Percentiles rank a stretch among this genome's conserved stretches.
These are phyloP conservation scores for Cryptococcus neoformans DNA, from an alignment of 1,284 basidiomycete genomes.

Conservation along the genomic window DNA sequence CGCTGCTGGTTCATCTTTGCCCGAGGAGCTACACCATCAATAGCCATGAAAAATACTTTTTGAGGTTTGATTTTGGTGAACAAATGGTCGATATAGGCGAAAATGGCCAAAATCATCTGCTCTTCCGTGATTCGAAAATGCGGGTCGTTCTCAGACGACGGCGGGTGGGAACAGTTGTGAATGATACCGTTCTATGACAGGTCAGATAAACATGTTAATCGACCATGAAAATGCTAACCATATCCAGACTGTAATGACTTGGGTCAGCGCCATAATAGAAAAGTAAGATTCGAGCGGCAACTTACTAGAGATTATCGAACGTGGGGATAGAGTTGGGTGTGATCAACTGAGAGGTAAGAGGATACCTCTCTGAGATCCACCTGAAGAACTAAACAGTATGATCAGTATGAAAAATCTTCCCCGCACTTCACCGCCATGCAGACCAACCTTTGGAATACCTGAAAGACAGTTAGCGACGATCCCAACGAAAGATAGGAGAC, in stretches of 20 bases:
- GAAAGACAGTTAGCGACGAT: slow-evolving; percentile 1
- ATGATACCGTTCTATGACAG: slow-evolving; percentile 94
- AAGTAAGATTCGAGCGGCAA: slow-evolving; percentile 2
- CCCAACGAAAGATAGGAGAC: not conserved
- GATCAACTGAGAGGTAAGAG: slow-evolving; percentile 95
- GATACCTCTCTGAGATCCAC: slow-evolving; percentile 82
- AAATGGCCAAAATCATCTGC: slow-evolving; percentile 96
- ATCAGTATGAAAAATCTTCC: too few species aligned
- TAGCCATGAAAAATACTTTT: slow-evolving; percentile 96
- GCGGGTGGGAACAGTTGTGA: slow-evolving; percentile 72
- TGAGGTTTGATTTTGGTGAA: slow-evolving; percentile 97
- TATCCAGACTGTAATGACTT: slow-evolving; percentile 27
- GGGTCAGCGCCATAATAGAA: not conserved
- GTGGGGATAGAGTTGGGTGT: slow-evolving; percentile 72
- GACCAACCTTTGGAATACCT: slow-evolving; percentile 20
- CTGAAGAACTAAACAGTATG: slow-evolving; percentile 54
- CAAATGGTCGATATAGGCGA: slow-evolving; percentile 93
- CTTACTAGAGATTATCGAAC: slow-evolving; percentile 52
- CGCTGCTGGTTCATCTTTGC: slow-evolving; percentile 99
- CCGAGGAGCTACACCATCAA: slow-evolving; percentile 96
- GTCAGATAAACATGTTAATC: not conserved
- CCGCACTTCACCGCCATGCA: too few species aligned
- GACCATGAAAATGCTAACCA: slow-evolving; percentile 18
- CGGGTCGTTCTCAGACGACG: slow-evolving; percentile 72
- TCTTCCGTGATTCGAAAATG: slow-evolving; percentile 95